These are phyloP conservation scores for Chloropicon primus DNA, from an alignment of 139 green algal species.

Conservation along the genomic window DNA sequence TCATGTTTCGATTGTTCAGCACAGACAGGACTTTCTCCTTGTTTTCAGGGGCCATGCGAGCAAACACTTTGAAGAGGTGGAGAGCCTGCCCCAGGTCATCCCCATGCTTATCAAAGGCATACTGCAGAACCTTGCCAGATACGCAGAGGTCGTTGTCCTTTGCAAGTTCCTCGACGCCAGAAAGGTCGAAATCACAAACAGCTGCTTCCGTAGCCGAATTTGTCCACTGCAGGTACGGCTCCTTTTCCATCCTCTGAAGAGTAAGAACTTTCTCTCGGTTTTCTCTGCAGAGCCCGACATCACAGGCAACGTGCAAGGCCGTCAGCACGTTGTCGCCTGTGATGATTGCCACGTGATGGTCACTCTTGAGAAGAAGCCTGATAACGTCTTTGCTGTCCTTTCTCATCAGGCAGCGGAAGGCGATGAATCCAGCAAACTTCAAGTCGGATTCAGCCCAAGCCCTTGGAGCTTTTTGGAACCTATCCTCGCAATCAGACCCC, in stretches of 20 bases:
- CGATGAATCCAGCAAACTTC: constrained; percentile 15
- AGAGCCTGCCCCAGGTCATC: not conserved
- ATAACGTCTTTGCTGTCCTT: constrained; percentile 15
- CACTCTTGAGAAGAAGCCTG: constrained; percentile 3
- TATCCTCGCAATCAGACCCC: not conserved
- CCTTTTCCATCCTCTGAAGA: not conserved
- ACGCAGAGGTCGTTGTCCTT: not conserved
- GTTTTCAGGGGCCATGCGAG: not conserved
- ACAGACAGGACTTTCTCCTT: constrained; percentile 5
- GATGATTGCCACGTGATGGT: constrained; percentile 14
- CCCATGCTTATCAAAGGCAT: not conserved
- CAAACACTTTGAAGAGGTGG: not conserved
- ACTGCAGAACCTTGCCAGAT: not conserved
- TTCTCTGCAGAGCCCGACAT: not conserved
- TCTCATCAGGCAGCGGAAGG: constrained; percentile 15
- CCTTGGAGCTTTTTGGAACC: not conserved
- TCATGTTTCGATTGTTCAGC: constrained; percentile 18
- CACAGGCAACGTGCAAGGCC: constrained; percentile 16
- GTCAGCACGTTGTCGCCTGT: constrained; percentile 20
- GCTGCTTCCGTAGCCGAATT: not conserved
- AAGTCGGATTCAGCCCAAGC: constrained; percentile 12
- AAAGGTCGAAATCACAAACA: not conserved
- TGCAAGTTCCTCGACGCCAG: not conserved
- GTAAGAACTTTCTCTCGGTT: not conserved
- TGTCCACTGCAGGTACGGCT: not conserved